Conservation (phyloP, 2,329 filamentous ascomycete species). For the Colletotrichum sp. region DNA sequence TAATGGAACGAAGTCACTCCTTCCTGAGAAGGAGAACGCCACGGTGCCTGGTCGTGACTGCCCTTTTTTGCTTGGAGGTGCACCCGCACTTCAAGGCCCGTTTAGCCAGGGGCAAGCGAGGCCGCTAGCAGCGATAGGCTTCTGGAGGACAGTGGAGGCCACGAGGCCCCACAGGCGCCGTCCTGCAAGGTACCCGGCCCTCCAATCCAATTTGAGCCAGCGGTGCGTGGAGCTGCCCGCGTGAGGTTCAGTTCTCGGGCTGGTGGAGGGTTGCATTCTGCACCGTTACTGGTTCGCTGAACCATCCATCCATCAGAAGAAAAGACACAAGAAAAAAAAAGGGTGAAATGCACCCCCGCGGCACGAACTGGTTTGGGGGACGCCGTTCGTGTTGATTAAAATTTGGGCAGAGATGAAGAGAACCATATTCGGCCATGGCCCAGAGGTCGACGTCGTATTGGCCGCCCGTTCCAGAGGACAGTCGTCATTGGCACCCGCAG, state of each 20-base stretch:
- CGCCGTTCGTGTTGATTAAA: constrained; percentile 10
- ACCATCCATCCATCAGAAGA: not conserved
- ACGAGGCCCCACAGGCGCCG: constrained; percentile 3
- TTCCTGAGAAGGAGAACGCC: not conserved
- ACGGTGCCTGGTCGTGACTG: not conserved
- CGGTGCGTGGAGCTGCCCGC: not conserved
- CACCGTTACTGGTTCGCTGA: not conserved
- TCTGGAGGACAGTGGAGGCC: constrained; percentile 12
- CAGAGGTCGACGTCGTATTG: constrained; percentile 1
- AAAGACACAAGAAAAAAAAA: not conserved
- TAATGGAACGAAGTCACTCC: not conserved
- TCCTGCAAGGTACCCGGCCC: constrained; percentile 21
- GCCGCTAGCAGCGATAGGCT: constrained; percentile 16
- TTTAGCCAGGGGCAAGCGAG: constrained; percentile 8
- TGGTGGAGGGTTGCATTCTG: not conserved
- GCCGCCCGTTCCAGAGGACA: not conserved
- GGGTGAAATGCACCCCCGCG: not conserved
- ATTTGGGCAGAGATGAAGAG: constrained; percentile 9
- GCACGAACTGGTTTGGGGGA: constrained; percentile 10
- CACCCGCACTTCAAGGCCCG: not conserved
- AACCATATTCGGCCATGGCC: constrained; percentile 1
- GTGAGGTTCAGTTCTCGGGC: not conserved
- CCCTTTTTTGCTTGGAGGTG: not conserved
- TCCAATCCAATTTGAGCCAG: not conserved
- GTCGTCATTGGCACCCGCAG: not conserved